These are phyloP conservation scores for Ceratorhiza oryzae-sativae DNA, from an alignment of 1,284 basidiomycete genomes.

Conservation along the genomic window DNA sequence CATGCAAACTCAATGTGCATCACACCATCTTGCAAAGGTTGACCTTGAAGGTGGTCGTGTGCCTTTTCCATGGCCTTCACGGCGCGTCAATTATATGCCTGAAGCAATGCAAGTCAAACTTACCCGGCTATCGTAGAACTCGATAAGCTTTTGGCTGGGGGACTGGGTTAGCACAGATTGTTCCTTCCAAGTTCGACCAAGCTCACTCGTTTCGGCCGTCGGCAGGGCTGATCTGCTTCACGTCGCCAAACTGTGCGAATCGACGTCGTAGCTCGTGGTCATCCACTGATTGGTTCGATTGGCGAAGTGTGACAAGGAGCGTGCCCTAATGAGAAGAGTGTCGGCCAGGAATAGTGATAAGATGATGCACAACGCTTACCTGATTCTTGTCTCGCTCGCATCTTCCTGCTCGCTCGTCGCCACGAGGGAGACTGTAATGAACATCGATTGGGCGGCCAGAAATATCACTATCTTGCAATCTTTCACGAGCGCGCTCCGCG, in stretches of 20 bases:
- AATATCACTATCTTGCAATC: conserved; percentile 84
- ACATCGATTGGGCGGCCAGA: conserved; percentile 92
- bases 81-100: conserved; percentile 20
- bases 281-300: conserved; percentile 74
- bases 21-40: conserved; percentile 81
- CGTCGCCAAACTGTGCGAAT: conserved; percentile 88
- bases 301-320: conserved; percentile 77
- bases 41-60: conserved; percentile 78
- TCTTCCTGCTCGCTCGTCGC: conserved; percentile 73
- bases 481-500: conserved; percentile 87
- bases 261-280: conserved; percentile 83
- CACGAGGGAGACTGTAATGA: conserved; percentile 93
- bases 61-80: conserved; percentile 76
- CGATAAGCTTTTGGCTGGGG: conserved; percentile 79
- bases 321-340: conserved; percentile 69
- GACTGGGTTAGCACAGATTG: background rate
- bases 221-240: conserved; percentile 76
- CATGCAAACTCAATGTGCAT: conserved; percentile 91
- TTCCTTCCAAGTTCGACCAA: background rate
- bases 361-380: conserved; percentile 52
- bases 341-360: background rate
- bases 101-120: conserved; percentile 44
- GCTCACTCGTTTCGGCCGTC: conserved; percentile 75
- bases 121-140: conserved; percentile 87
- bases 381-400: conserved; percentile 89